A percentile compares a stretch with the other conserved stretches of the same genome.
These are phyloP conservation scores for Fusarium secorum DNA, from an alignment of 2,329 filamentous ascomycete genomes.

Conservation along the genomic window DNA sequence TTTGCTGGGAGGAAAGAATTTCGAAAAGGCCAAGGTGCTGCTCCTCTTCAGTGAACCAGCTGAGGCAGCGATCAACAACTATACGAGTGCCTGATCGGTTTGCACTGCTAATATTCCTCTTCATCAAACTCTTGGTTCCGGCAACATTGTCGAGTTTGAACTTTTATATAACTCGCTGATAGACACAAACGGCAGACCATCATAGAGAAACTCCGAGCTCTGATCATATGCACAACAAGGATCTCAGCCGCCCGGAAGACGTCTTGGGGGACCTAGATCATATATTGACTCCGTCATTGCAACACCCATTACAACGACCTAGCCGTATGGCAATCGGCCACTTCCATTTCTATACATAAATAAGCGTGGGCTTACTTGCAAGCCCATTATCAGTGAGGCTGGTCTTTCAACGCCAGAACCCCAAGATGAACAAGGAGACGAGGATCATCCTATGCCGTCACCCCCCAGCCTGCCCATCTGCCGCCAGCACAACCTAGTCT, in stretches of 20 bases:
- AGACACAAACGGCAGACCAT: not conserved
- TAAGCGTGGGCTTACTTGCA: too few relatives aligned
- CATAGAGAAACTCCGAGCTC: not conserved
- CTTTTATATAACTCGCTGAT: not conserved
- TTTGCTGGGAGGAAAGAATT: accelerated
- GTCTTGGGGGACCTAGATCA: not conserved
- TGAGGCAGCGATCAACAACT: not conserved
- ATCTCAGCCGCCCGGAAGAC: not conserved
- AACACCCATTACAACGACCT: not conserved
- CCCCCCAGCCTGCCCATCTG: too few relatives aligned
- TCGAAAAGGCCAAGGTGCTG: not conserved
- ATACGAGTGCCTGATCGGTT: not conserved
- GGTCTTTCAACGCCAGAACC: too few relatives aligned
- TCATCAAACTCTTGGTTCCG: not conserved
- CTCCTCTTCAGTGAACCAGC: not conserved
- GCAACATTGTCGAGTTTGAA: not conserved
- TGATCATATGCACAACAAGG: not conserved
- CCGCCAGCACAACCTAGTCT: too few relatives aligned
- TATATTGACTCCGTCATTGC: not conserved
- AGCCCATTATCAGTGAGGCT: too few relatives aligned
- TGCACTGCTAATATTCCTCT: not conserved
- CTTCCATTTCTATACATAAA: too few relatives aligned
- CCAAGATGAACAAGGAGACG: too few relatives aligned
- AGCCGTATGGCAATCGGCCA: too few relatives aligned
- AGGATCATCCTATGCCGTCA: too few relatives aligned